phyloP scores from a whole-genome alignment of 2,329 filamentous ascomycete species.

The Pseudogymnoascus sp. region DNA sequence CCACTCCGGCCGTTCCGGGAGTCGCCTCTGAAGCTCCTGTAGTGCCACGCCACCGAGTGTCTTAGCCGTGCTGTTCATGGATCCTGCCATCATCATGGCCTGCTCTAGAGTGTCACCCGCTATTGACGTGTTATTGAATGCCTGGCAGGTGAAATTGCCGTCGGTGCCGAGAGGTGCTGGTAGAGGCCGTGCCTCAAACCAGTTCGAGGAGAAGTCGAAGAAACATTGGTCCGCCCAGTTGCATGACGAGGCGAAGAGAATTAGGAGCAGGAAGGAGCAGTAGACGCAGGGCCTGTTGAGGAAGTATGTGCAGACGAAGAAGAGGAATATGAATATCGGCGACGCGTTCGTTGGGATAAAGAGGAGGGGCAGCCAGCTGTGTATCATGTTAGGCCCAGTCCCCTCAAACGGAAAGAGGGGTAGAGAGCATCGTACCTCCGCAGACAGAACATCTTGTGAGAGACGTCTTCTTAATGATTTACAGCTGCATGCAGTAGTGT shows the following conservation, averaged over 20 bases:
- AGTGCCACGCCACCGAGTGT: constrained; percentile 61
- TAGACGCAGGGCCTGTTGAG: constrained; percentile 96
- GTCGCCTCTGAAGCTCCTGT: constrained; percentile 46
- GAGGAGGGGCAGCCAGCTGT: constrained; percentile 77
- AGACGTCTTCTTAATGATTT: neutral
- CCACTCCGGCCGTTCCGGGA: constrained; percentile 55
- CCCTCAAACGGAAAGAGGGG: constrained; percentile 5
- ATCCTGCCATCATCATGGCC: constrained; percentile 27
- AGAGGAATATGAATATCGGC: constrained; percentile 77
- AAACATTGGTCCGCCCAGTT: constrained; percentile 87
- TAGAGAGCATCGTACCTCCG: constrained; percentile 41
- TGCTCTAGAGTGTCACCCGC: constrained; percentile 30
- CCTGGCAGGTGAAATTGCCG: constrained; percentile 16
- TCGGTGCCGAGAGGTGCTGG: constrained; percentile 16
- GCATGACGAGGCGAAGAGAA: constrained; percentile 87
- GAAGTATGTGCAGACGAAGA: constrained; percentile 90
- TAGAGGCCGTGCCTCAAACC: constrained; percentile 72
- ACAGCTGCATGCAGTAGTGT: neutral
- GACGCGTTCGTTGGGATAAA: constrained; percentile 84
- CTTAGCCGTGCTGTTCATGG: constrained; percentile 62
- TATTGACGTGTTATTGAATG: constrained; percentile 20
- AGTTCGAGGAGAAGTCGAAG: constrained; percentile 85
- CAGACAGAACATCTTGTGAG: constrained; percentile 51
- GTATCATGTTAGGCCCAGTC: constrained; percentile 10
- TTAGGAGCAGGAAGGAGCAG: constrained; percentile 90